Evolutionary conservation across 2,329 filamentous ascomycete genomes (phyloP), one percentile per base, ranked within the genome.

Genomic region (Ramichloridium luteum): DNA sequence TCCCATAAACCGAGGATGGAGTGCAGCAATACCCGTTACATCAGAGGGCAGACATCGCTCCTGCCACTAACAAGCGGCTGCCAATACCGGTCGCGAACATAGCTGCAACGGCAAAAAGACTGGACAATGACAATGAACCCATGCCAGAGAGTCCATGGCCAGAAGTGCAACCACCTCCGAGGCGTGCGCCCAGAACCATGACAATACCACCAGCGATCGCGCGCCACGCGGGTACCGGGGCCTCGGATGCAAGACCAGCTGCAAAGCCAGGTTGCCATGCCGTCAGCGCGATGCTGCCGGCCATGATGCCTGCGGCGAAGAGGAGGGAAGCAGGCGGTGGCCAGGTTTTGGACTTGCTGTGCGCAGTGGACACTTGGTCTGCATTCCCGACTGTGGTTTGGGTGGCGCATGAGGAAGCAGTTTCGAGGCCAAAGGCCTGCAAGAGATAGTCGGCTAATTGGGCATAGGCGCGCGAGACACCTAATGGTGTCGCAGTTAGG

Each of bases 401-500:
- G 13, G 13, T n/a, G 20, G 20, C 20, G 8, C n/a, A 8, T 8
- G 8, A 8, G 8, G 8, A 8, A 11, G 12, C 20, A 13, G 15
- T 32, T 14, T 30, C 32, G 17, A 14, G 16, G 23, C 27, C 26
- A 13, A 33, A 12, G 8, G 30, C 23, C 47, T 60, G 61, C 59
- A 63, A 66, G 40, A 74, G 60, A 41, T 66, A 61, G 34, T 65
- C 64, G 5, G 72, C 75, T 5, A 67, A 40, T 44, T 79, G 72
- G 44, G 77, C 72, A 41, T 72, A 80, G 1, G 67, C 67, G 1
- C 61, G 62, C 2, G 74, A 78, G 2, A 74, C 67, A 5, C 76
- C 75, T 3, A 80, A 51, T 38, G 76, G 62, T 26, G 61, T 58
- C 13, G 59, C 60, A 15, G 72, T 65, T 17, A 66, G 45, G 5